phyloP scores from a whole-genome alignment of 805 yeast species.

The Candida ortonii region DNA sequence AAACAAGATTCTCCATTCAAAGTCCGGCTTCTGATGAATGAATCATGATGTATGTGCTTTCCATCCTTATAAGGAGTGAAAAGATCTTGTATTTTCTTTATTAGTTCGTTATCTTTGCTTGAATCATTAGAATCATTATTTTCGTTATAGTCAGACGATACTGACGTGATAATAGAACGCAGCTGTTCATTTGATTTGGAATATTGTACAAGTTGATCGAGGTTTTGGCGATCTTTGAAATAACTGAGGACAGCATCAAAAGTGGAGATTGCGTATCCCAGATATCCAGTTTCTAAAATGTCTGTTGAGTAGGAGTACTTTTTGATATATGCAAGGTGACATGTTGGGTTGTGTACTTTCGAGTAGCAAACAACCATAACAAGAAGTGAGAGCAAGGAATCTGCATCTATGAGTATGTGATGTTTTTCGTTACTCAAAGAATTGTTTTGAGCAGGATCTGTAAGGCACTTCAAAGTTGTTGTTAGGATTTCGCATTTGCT shows the following conservation, averaged over 20 bases:
- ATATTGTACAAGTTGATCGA: constrained; percentile 35
- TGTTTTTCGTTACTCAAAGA: too few species aligned
- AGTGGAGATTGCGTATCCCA: constrained; percentile 79
- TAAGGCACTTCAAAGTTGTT: constrained; percentile 52
- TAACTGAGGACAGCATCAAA: constrained; percentile 78
- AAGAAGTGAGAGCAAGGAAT: constrained; percentile 68
- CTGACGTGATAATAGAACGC: constrained; percentile 48
- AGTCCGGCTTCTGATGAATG: constrained; percentile 38
- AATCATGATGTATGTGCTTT: constrained; percentile 15
- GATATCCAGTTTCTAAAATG: constrained; percentile 53
- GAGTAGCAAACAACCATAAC: constrained; percentile 69
- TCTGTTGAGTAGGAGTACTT: constrained; percentile 46
- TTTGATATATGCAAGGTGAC: constrained; percentile 64
- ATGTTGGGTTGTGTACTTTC: constrained; percentile 53
- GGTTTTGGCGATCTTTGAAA: constrained; percentile 40
- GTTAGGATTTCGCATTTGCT: constrained; percentile 49
- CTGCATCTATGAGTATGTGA: constrained; percentile 63
- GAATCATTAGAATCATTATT: constrained; percentile 18
- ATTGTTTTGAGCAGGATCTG: too few species aligned
- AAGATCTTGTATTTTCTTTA: constrained; percentile 12
- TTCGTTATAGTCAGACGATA: constrained; percentile 24
- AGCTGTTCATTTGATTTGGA: constrained; percentile 50
- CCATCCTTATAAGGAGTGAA: constrained; percentile 15
- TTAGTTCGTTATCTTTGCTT: constrained; percentile 14
- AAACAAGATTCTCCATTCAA: constrained; percentile 69